Evolutionary conservation across 306 rosid genomes (phyloP).

Genomic region (Comarum palustre): DNA sequence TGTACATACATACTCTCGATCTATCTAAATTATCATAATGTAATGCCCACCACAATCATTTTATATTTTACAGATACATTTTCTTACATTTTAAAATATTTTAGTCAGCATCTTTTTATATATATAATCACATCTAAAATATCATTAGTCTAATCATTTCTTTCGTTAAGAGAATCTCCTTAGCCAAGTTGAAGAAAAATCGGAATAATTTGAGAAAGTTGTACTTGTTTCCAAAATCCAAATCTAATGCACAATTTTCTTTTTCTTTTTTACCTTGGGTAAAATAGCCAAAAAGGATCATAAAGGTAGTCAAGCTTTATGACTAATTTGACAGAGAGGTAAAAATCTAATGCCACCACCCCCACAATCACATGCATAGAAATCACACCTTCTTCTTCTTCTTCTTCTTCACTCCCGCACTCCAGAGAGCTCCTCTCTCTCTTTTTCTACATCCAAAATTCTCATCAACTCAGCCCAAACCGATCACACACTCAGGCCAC

Average conservation of each 20-base stretch:
- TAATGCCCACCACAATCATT: no score
- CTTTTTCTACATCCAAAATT: neutral
- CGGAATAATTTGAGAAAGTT: neutral
- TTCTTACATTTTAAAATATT: neutral
- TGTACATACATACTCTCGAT: no score
- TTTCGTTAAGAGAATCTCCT: neutral
- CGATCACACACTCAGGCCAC: neutral
- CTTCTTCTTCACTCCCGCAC: neutral
- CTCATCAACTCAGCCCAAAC: neutral
- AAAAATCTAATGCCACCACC: constrained; percentile 16
- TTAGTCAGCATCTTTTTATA: neutral
- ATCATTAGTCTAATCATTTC: neutral
- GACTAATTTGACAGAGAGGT: neutral
- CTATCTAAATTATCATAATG: no score
- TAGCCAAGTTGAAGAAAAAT: neutral
- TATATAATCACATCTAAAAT: neutral
- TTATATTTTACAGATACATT: no score
- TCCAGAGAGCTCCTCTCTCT: constrained; percentile 1
- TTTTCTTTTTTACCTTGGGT: neutral
- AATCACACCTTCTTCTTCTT: neutral
- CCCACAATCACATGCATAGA: constrained; percentile 8
- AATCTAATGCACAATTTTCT: no score
- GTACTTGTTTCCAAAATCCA: no score
- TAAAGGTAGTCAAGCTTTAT: neutral
- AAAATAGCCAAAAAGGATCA: neutral